Evolutionary conservation across 352 stramenopile genomes (phyloP), one percentile per base, ranked within the genome.

Genomic region (Phytophthora vignae): DNA sequence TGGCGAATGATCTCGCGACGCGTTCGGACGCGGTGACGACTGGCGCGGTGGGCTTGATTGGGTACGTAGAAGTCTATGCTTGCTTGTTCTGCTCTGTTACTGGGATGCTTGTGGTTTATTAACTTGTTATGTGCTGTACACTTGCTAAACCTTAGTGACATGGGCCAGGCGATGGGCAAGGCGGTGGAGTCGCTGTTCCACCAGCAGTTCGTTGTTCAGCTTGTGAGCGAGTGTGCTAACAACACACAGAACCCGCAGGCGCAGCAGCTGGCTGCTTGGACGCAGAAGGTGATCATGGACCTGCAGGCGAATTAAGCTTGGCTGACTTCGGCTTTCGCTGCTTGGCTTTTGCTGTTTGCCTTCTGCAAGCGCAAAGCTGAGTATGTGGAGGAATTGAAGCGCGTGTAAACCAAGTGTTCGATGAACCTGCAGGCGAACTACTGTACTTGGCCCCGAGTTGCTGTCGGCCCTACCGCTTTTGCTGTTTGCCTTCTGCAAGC

Each of bases 11-110:
- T 64, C 59, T 83, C 40, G 64, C 78, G 22, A 96, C 91, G 73
- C 83, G 88, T 60, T 91, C 96, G 68, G 91, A 98, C 54, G 85
- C 87, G 64, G 95, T 99, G 61, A 92, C 98, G n/a, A 95, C 85
- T 54, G 93, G 93, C 44, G 93, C 95, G 19, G 91, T 98, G 25
- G 94, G 94, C 19, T 68, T 97, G 54, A 90, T 97, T 83, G 91
- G 91, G 88, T 96, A 84, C 62, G 83, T 80, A 64, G 22, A 56
- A 59, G n/a, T 19, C 67, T 44, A 7, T n/a, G 36, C 36, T 42
- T 14, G 11, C 14, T 42, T 7, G 12, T 42, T 42, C 36, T 6
- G 64, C 27, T 59, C 4, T 55, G 10, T 40, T 22, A 9, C 7
- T 42, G 27, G 2, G 12, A 21, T 48, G 27, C 10, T 22, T 33